Evolutionary conservation across 495 filamentous ascomycete species (phyloP), one percentile per base, ranked within the genome.

Genomic region (Lasiosphaeriaceae sp.): DNA sequence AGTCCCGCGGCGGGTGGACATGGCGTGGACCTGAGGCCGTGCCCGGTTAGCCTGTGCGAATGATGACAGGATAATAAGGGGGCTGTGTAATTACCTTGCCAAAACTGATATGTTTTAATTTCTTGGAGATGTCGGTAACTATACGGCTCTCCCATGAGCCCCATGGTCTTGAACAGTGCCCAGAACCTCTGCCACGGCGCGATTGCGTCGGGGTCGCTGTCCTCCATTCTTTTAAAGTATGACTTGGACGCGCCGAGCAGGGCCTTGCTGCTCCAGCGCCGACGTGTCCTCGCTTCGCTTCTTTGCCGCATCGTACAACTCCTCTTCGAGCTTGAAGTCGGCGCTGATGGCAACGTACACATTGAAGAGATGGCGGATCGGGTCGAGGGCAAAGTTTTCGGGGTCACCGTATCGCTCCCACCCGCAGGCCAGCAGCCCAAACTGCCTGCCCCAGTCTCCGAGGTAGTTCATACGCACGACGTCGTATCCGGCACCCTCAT

Each of bases 221-320:
- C 86, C 44, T 89, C 88, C 90, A 98, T 95, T 60, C 84, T 84
- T 72, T 89, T 92, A 80, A 98, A 98, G 73, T 96, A 96, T 39
- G 85, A 67, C 37, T 78, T 79, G 54, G 83, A 82, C 66, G 84
- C 77, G 61, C 85, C 81, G 57, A 85, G 90, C 16, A 82, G 62
- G 56, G 80, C 77, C 50, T 82, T 71, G 26, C 69, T 70, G n/a
- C 59, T 81, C 72, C 14, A 79, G 71, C 43, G 75, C 69, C 9
- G 70, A 66, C 0, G 77, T 75, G 20, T 77, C 75, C 61, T 82
- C 83, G 50, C 75, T 79, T 37, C 75, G 74, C 45, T 71, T 71
- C 54, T 80, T 78, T 43, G 74, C 59, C 29, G 60, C 66, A 47
- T 75, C 73, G 26, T 79, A 71, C 24, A 74, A 57, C 26, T 84